Conservation (phyloP, 768 basidiomycete species). For the Suillus variegatus region DNA sequence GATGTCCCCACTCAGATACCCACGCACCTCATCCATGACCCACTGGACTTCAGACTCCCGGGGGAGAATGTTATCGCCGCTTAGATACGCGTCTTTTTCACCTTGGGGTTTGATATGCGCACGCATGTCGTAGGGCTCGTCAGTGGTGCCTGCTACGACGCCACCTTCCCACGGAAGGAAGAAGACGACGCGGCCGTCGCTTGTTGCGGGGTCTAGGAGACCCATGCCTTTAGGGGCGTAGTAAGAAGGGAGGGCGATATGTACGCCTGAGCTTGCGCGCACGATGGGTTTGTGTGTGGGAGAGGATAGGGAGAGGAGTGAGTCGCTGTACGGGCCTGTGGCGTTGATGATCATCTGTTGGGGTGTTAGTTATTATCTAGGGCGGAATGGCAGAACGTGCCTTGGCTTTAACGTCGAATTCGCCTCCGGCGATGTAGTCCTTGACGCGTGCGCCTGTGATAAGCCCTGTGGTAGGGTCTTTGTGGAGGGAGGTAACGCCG, state of each 20-base stretch:
- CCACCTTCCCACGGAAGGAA: slow-evolving; percentile 99
- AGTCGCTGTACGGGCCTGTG: slow-evolving; percentile 92
- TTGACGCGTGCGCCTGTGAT: slow-evolving; percentile 68
- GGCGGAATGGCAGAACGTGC: slow-evolving; percentile 32
- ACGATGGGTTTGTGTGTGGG: slow-evolving; percentile 82
- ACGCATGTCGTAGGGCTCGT: slow-evolving; percentile 72
- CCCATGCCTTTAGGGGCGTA: slow-evolving; percentile 96
- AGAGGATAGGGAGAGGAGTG: slow-evolving; percentile 80
- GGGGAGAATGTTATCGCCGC: slow-evolving; percentile 67
- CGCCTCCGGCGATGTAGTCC: slow-evolving; percentile 82
- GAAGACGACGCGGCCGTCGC: slow-evolving; percentile 97
- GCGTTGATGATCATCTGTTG: slow-evolving; percentile 89
- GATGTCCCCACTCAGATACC: slow-evolving; percentile 90
- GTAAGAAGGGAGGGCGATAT: slow-evolving; percentile 96
- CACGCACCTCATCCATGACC: slow-evolving; percentile 91
- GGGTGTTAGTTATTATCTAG: background rate
- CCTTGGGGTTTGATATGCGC: slow-evolving; percentile 23
- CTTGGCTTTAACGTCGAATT: slow-evolving; percentile 82
- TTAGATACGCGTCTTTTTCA: background rate
- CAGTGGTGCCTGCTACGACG: slow-evolving; percentile 97
- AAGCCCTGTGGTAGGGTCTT: slow-evolving; percentile 63
- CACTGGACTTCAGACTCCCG: slow-evolving; percentile 94
- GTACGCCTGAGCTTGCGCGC: slow-evolving; percentile 89
- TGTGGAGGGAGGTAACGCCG: slow-evolving; percentile 79
- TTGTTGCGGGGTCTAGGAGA: slow-evolving; percentile 91